These are phyloP conservation scores for Candida ovalis DNA, from an alignment of 805 yeast genomes.

Conservation along the genomic window DNA sequence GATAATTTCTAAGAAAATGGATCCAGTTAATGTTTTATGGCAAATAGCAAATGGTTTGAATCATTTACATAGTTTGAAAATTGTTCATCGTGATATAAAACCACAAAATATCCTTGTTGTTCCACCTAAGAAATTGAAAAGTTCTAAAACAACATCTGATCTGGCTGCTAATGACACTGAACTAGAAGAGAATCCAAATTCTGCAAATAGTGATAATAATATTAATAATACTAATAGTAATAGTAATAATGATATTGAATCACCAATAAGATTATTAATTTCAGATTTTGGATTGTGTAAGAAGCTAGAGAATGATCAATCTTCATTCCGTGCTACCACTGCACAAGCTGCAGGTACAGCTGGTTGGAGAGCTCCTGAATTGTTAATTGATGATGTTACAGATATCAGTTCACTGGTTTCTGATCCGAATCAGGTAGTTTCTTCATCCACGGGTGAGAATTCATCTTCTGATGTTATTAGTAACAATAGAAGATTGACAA, in stretches of 20 bases:
- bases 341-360: slow-evolving; percentile 94
- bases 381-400: slow-evolving; percentile 41
- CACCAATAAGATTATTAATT: slow-evolving; percentile 66
- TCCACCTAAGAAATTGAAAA: slow-evolving; percentile 47
- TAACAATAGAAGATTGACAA: slow-evolving; percentile 61
- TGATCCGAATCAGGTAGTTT: slow-evolving; percentile 3
- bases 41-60: slow-evolving; percentile 84
- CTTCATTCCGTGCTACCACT: slow-evolving; percentile 88
- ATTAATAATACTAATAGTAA: slow-evolving; percentile 8
- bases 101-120: slow-evolving; percentile 92
- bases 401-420: slow-evolving; percentile 20
- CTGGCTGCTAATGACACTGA: background rate
- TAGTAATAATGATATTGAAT: slow-evolving; percentile 19
- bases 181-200: background rate
- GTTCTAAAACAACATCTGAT: slow-evolving; percentile 1
- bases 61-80: slow-evolving; percentile 83
- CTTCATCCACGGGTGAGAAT: background rate
- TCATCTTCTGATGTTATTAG: slow-evolving; percentile 8
- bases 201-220: background rate
- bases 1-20: slow-evolving; percentile 37
- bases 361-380: slow-evolving; percentile 98
- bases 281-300: slow-evolving; percentile 97
- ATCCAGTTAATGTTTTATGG: slow-evolving; percentile 51
- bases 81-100: slow-evolving; percentile 91
- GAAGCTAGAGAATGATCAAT: slow-evolving; percentile 85